Evolutionary conservation across 441 rosid genomes (phyloP).

Genomic region (Erysimum pusillum): DNA sequence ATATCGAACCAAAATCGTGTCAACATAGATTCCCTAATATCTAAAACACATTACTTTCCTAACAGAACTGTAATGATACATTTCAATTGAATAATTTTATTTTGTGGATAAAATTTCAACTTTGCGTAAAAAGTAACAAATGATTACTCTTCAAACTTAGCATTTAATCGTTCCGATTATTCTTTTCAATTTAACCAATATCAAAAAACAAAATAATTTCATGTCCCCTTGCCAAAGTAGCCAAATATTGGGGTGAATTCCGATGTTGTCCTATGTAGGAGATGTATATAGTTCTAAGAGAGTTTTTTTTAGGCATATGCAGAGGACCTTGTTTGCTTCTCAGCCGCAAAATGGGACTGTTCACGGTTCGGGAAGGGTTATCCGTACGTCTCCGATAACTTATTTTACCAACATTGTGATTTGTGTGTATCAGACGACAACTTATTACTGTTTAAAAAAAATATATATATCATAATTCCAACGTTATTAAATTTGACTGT

Average conservation of each 20-base stretch:
- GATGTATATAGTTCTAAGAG: not conserved
- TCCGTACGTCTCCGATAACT: not conserved
- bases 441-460: not conserved
- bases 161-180: too few relatives aligned
- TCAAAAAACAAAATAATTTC: not conserved
- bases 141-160: too few relatives aligned
- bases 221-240: not conserved
- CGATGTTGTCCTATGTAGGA: not conserved
- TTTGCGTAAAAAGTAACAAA: too few relatives aligned
- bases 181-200: too few relatives aligned
- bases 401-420: constrained; percentile 7
- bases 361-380: not conserved
- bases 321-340: not conserved
- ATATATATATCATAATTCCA: too few relatives aligned
- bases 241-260: not conserved
- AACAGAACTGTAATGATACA: not conserved
- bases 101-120: too few relatives aligned
- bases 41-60: not conserved
- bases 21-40: not conserved
- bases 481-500: too few relatives aligned
- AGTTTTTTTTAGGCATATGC: not conserved
- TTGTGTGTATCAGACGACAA: not conserved
- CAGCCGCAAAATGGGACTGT: constrained; percentile 20
- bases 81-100: not conserved
- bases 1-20: not conserved